Evolutionary conservation across 371 early-diverging fungal species (phyloP).

Genomic region (Nematocida homosporus): DNA sequence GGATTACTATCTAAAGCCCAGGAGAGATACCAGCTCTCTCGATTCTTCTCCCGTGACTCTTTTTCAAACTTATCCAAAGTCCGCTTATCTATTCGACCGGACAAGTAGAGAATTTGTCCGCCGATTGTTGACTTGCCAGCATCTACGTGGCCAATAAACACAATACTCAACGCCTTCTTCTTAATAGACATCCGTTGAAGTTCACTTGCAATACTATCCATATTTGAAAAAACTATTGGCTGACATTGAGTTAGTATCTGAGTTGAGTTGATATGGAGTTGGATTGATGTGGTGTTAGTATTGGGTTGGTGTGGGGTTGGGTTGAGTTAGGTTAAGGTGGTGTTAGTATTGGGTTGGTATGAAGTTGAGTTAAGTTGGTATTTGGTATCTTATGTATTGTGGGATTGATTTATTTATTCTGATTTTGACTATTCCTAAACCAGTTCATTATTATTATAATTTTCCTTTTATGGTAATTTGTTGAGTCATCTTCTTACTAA

Average conservation of each 20-base stretch:
- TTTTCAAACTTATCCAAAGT: slow-evolving; percentile 97
- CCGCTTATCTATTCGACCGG: slow-evolving; percentile 96
- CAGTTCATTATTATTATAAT: too few species aligned
- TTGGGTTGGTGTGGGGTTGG: too few species aligned
- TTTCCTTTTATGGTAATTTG: too few species aligned
- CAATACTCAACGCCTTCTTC: slow-evolving; percentile 69
- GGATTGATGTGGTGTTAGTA: too few species aligned
- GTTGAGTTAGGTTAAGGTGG: neutral
- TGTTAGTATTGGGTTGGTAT: neutral
- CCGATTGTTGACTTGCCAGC: slow-evolving; percentile 95
- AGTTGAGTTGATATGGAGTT: too few species aligned
- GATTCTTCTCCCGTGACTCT: slow-evolving; percentile 81
- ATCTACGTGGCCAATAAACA: slow-evolving; percentile 99
- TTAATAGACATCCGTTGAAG: slow-evolving; percentile 34
- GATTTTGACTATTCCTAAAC: too few species aligned
- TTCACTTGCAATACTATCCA: slow-evolving; percentile 29
- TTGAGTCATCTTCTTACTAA: too few species aligned
- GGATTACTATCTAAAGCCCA: slow-evolving; percentile 68
- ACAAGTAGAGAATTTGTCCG: slow-evolving; percentile 97
- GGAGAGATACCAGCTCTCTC: slow-evolving; percentile 68
- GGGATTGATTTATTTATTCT: too few species aligned
- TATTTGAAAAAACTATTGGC: slow-evolving; percentile 25
- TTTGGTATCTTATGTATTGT: neutral
- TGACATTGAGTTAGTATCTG: too few species aligned
- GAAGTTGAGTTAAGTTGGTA: neutral